phyloP scores from a whole-genome alignment of 129 eudicot species.

The Tagetes patula region DNA sequence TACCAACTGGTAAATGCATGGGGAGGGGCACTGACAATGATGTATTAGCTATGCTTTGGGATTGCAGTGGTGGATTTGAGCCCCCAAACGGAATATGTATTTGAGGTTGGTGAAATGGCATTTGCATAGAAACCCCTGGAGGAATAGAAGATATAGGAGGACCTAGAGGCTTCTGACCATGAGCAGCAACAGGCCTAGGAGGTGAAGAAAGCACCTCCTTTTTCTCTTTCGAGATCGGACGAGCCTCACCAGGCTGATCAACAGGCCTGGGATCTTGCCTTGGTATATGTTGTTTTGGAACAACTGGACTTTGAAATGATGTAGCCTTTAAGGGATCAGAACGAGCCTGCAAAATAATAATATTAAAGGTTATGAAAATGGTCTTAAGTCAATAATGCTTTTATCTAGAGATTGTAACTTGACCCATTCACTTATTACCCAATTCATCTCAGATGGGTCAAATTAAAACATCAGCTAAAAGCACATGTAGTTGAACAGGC shows the following conservation, averaged over 20 bases:
- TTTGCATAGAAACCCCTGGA: constrained; percentile 45
- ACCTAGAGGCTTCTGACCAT: constrained; percentile 50
- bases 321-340: constrained; percentile 43
- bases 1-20: constrained; percentile 52
- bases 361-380: not conserved
- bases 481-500: not conserved
- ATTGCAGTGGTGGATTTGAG: constrained; percentile 59
- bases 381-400: not conserved
- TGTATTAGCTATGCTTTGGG: constrained; percentile 54
- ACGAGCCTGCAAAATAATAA: constrained; percentile 48
- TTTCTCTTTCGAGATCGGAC: constrained; percentile 38
- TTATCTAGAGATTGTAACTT: not conserved
- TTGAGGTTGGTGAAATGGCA: constrained; percentile 57
- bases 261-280: constrained; percentile 38
- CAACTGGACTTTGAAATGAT: constrained; percentile 38
- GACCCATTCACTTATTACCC: not conserved
- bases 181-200: constrained; percentile 43
- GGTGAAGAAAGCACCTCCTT: constrained; percentile 43
- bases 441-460: not conserved
- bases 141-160: constrained; percentile 35
- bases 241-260: constrained; percentile 45
- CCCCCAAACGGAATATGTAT: constrained; percentile 58
- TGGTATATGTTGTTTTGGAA: constrained; percentile 55
- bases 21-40: constrained; percentile 47
- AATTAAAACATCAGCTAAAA: not conserved